These are phyloP conservation scores for Vaccinium darrowii DNA, from an alignment of 148 eudicot genomes.

Conservation along the genomic window DNA sequence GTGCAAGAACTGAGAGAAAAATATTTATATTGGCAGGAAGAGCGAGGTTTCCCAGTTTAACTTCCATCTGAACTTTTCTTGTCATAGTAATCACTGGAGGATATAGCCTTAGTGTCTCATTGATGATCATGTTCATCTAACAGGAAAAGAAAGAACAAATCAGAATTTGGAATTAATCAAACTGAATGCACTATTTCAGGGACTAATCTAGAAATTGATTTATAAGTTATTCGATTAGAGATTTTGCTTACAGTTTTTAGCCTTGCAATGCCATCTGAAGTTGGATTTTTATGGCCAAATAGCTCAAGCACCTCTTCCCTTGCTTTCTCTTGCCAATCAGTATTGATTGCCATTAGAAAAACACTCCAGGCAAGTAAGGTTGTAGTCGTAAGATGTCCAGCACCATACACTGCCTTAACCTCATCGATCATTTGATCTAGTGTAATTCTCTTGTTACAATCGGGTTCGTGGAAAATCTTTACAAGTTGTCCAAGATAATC, in stretches of 20 bases:
- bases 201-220: too few relatives aligned
- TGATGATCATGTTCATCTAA: conserved; percentile 12
- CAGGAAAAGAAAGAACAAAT: too few relatives aligned
- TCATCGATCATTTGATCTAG: conserved; percentile 17
- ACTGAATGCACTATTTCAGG: too few relatives aligned
- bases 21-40: conserved; percentile 9
- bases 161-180: too few relatives aligned
- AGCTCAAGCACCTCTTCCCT: conserved; percentile 18
- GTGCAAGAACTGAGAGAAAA: background rate
- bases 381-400: conserved; percentile 20
- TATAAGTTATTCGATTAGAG: too few relatives aligned
- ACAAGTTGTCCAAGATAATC: conserved; percentile 22
- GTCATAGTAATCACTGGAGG: background rate
- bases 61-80: conserved; percentile 9
- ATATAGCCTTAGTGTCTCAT: conserved; percentile 14
- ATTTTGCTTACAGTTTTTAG: conserved; percentile 9
- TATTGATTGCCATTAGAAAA: conserved; percentile 22
- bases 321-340: conserved; percentile 30
- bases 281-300: conserved; percentile 17
- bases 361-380: conserved; percentile 19
- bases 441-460: background rate
- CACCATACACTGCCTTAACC: conserved; percentile 20
- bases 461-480: conserved; percentile 10
- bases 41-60: conserved; percentile 5
- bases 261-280: conserved; percentile 26